Conservation (phyloP, 208 protist species). For the Trichomonas tenax region DNA sequence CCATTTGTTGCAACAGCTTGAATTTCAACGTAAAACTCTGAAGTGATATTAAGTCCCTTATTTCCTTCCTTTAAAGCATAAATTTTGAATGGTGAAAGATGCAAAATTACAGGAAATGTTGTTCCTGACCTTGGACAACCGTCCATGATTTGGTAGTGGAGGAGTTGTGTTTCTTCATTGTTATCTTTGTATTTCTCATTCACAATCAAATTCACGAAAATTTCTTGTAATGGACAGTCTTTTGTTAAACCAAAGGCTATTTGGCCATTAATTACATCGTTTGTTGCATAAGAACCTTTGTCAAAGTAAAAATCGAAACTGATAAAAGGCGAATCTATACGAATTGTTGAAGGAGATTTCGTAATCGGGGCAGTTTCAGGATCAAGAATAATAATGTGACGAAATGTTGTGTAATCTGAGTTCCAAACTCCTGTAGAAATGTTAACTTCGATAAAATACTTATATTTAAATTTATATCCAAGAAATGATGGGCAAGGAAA, state of each 20-base stretch:
- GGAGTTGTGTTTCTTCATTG: background rate
- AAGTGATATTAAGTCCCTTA: background rate
- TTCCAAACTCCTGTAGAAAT: background rate
- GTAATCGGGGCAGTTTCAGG: background rate
- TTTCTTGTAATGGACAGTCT: background rate
- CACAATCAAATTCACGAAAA: background rate
- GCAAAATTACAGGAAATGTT: background rate
- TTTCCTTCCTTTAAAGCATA: background rate
- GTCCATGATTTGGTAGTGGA: background rate
- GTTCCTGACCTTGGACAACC: background rate
- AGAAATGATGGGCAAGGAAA: background rate
- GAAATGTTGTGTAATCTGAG: background rate
- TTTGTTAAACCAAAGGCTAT: background rate
- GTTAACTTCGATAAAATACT: background rate
- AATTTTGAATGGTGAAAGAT: background rate
- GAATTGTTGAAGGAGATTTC: background rate
- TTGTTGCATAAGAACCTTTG: background rate
- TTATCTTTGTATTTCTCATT: background rate
- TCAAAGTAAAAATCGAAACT: background rate
- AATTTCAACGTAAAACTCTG: background rate
- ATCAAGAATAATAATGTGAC: background rate
- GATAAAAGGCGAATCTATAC: background rate
- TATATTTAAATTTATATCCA: background rate
- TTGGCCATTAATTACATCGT: background rate
- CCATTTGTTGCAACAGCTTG: background rate